A percentile compares a stretch with the other conserved stretches of the same genome.
These are phyloP conservation scores for Artemisia argyi DNA, from an alignment of 129 eudicot species.

Conservation along the genomic window DNA sequence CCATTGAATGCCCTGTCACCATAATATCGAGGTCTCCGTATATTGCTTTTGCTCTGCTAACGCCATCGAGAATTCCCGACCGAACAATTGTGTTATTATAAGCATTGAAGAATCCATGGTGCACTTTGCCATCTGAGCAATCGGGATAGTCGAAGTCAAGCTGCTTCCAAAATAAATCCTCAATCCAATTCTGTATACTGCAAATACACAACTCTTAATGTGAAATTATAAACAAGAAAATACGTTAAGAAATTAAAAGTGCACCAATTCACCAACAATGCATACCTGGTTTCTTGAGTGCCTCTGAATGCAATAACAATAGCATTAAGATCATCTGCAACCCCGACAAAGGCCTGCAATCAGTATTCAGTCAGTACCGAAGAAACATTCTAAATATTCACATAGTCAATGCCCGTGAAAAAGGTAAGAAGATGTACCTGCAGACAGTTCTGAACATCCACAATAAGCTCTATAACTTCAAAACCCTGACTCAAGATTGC, in stretches of 20 bases:
- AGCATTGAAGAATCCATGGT: conserved; percentile 95
- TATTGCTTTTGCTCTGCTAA: conserved; percentile 50
- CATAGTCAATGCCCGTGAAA: background rate
- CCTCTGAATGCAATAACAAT: conserved; percentile 94
- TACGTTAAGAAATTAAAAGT: background rate
- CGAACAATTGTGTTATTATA: conserved; percentile 86
- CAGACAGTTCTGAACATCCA: conserved; percentile 82
- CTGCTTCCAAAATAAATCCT: conserved; percentile 96
- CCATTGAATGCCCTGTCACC: conserved; percentile 98
- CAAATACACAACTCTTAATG: conserved; percentile 1
- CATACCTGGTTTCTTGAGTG: conserved; percentile 84
- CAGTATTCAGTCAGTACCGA: conserved; percentile 15
- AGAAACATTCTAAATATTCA: conserved; percentile 2
- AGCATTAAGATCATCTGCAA: conserved; percentile 76
- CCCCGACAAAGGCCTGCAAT: conserved; percentile 92
- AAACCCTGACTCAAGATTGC: conserved; percentile 58
- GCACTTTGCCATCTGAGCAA: conserved; percentile 88
- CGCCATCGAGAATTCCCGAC: conserved; percentile 66
- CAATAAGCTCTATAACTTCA: conserved; percentile 82
- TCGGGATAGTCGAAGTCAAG: conserved; percentile 89
- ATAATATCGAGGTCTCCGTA: conserved; percentile 71
- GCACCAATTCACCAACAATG: too few species aligned
- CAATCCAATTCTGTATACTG: conserved; percentile 95
- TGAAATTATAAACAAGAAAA: background rate
- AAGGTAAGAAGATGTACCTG: conserved; percentile 52